Evolutionary conservation across 495 filamentous ascomycete genomes (phyloP).

Genomic region (Terfezia boudieri): DNA sequence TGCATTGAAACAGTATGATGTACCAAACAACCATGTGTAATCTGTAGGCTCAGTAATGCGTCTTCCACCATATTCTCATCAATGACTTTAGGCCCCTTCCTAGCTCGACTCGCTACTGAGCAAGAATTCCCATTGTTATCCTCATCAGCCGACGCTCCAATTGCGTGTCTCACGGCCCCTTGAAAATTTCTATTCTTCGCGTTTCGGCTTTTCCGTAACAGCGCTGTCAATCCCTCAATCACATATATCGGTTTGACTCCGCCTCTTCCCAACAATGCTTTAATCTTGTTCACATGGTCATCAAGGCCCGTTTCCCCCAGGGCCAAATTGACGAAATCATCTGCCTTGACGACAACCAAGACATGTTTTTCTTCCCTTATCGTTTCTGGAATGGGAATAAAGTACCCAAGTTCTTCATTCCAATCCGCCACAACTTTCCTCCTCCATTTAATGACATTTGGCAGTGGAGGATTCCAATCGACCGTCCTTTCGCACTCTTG

Average conservation of each 20-base stretch:
- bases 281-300: constrained; percentile 33
- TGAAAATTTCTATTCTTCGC: constrained; percentile 43
- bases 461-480: constrained; percentile 23
- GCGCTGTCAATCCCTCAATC: constrained; percentile 45
- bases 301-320: constrained; percentile 26
- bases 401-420: constrained; percentile 37
- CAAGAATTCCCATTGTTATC: not conserved
- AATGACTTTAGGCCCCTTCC: constrained; percentile 26
- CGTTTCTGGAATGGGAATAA: constrained; percentile 38
- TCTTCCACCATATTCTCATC: constrained; percentile 55
- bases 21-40: constrained; percentile 42
- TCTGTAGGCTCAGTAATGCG: constrained; percentile 48
- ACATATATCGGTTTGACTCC: constrained; percentile 43
- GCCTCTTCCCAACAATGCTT: constrained; percentile 22
- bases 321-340: constrained; percentile 44
- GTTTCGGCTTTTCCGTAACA: constrained; percentile 49
- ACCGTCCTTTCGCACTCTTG: constrained; percentile 31
- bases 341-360: constrained; percentile 40
- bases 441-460: constrained; percentile 47
- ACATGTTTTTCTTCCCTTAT: constrained; percentile 44
- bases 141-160: not conserved
- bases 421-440: constrained; percentile 42
- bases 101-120: constrained; percentile 19
- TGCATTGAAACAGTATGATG: constrained; percentile 41
- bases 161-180: constrained; percentile 32